Evolutionary conservation across 371 early-diverging fungal genomes (phyloP).

Genomic region (Apophysomyces variabilis): DNA sequence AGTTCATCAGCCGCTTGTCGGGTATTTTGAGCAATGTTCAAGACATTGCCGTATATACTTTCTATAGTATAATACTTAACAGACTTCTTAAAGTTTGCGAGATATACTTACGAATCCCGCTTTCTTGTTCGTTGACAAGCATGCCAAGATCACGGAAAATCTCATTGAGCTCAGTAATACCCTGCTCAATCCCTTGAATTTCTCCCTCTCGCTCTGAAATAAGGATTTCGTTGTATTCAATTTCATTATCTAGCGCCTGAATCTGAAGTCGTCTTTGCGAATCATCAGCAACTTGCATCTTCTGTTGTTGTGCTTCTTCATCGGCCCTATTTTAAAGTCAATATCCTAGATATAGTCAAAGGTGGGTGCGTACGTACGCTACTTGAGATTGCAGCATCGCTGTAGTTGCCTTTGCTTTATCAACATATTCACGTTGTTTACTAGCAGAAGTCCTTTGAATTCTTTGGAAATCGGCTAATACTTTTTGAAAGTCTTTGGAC

Average conservation of each 20-base stretch:
- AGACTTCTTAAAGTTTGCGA: too few species aligned
- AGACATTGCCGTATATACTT: constrained; percentile 76
- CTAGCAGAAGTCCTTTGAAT: constrained; percentile 83
- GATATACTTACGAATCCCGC: constrained; percentile 76
- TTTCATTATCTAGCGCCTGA: constrained; percentile 84
- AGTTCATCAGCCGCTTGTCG: constrained; percentile 84
- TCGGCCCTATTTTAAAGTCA: constrained; percentile 24
- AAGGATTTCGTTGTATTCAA: constrained; percentile 90
- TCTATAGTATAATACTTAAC: constrained; percentile 23
- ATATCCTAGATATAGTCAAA: constrained; percentile 10
- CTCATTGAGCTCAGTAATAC: constrained; percentile 92
- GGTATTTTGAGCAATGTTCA: constrained; percentile 76
- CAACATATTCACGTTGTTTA: constrained; percentile 87
- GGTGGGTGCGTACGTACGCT: constrained; percentile 27
- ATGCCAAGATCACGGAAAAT: constrained; percentile 96
- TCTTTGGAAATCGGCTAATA: constrained; percentile 85
- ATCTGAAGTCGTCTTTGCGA: constrained; percentile 71
- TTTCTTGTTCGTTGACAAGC: constrained; percentile 94
- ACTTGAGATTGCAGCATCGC: constrained; percentile 44
- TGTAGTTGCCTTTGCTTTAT: constrained; percentile 62
- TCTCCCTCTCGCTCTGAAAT: constrained; percentile 94
- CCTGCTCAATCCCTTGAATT: constrained; percentile 90
- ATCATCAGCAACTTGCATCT: constrained; percentile 55
- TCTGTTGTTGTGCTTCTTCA: constrained; percentile 46
- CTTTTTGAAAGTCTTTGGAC: constrained; percentile 92